Conservation (phyloP, 2,329 filamentous ascomycete genomes). For the Ophiostoma sp. region DNA sequence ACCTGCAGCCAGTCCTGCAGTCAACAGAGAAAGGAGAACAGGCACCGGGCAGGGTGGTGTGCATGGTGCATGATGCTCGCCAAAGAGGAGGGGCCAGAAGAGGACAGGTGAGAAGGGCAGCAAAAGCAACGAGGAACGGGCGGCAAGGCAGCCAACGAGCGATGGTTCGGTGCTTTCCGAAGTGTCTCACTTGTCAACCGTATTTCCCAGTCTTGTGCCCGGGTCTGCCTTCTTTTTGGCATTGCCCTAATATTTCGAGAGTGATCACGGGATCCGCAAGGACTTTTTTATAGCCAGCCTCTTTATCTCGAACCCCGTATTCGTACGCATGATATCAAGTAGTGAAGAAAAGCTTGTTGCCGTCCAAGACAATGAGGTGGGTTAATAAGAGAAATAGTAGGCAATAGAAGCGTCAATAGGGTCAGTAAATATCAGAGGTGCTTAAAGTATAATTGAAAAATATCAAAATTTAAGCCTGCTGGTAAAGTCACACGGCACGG, state of each 20-base stretch:
- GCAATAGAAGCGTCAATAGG: neutral
- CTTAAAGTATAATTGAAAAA: neutral
- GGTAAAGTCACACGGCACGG: neutral
- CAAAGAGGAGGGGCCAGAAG: neutral
- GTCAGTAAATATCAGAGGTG: neutral
- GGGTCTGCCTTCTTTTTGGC: neutral
- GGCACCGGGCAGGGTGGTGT: neutral
- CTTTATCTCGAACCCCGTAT: conserved; percentile 1
- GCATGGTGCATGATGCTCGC: neutral
- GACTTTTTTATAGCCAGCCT: neutral
- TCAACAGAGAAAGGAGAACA: neutral
- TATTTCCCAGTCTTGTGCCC: neutral
- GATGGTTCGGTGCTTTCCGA: neutral
- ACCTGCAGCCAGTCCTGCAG: neutral
- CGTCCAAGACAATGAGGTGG: neutral
- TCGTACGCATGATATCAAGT: neutral
- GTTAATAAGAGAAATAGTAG: neutral
- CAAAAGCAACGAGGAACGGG: neutral
- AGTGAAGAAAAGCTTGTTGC: neutral
- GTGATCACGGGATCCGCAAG: neutral
- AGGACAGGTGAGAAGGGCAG: neutral
- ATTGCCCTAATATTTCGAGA: neutral
- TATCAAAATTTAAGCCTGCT: neutral
- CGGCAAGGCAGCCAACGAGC: conserved; percentile 9
- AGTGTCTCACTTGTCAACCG: neutral